Percentiles rank a stretch among this genome's conserved stretches.
phyloP scores from a whole-genome alignment of 1,284 basidiomycete species.

The Ceratobasidium sp. region DNA sequence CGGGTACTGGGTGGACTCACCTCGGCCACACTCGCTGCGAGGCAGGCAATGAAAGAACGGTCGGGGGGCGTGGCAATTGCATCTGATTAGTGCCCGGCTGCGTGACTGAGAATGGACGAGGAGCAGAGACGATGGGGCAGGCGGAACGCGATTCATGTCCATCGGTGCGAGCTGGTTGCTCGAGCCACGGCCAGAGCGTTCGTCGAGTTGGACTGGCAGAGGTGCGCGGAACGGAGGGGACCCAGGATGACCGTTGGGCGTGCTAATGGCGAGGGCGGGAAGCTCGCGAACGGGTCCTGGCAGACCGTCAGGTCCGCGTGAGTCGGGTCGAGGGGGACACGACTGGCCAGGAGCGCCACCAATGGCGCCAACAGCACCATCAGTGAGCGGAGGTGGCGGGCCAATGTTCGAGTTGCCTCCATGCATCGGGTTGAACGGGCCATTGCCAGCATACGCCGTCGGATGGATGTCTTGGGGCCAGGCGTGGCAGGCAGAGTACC shows the following conservation, averaged over 20 bases:
- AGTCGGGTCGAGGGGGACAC: conserved; percentile 35
- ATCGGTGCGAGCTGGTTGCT: conserved; percentile 84
- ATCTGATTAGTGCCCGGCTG: conserved; percentile 27
- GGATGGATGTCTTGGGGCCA: conserved; percentile 95
- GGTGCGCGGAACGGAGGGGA: conserved; percentile 65
- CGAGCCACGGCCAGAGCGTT: conserved; percentile 69
- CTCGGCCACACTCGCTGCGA: no score
- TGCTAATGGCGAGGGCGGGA: conserved; percentile 80
- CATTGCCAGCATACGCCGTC: conserved; percentile 76
- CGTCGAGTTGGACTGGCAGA: conserved; percentile 80
- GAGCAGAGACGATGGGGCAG: conserved; percentile 65
- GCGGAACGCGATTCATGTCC: conserved; percentile 76
- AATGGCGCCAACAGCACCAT: conserved; percentile 27
- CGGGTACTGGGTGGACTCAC: no score
- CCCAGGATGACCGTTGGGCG: conserved; percentile 65
- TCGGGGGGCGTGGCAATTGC: no score
- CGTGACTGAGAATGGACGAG: conserved; percentile 73
- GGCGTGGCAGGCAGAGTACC: conserved; percentile 83
- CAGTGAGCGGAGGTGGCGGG: conserved; percentile 36
- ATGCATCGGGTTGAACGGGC: conserved; percentile 48
- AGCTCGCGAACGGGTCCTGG: conserved; percentile 68
- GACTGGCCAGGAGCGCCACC: conserved; percentile 13
- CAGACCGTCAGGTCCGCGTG: conserved; percentile 71
- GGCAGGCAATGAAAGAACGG: no score
- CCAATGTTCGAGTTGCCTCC: conserved; percentile 20